A percentile compares a stretch with the other conserved stretches of the same genome.
These are phyloP conservation scores for Trametes punicea DNA, from an alignment of 768 basidiomycete genomes.

Conservation along the genomic window DNA sequence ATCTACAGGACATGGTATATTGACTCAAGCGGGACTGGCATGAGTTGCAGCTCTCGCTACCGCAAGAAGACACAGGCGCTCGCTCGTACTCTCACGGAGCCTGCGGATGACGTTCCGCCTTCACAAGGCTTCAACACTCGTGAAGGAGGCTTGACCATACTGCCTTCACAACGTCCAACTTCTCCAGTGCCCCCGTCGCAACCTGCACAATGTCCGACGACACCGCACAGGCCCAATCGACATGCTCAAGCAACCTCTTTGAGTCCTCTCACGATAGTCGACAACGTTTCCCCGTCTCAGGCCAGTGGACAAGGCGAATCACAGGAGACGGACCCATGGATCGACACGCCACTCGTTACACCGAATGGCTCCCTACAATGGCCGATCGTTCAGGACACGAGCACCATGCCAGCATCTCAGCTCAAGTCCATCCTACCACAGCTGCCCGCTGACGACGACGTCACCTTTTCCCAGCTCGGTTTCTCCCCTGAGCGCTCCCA, in stretches of 20 bases:
- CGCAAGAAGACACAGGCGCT: constrained; percentile 29
- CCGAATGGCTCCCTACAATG: constrained; percentile 54
- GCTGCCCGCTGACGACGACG: constrained; percentile 29
- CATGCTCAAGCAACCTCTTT: not conserved
- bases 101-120: constrained; percentile 24
- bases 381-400: constrained; percentile 31
- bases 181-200: not conserved
- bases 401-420: constrained; percentile 36
- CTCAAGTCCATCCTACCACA: constrained; percentile 30
- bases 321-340: constrained; percentile 43
- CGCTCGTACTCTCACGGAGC: constrained; percentile 36
- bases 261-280: constrained; percentile 1
- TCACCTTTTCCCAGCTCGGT: constrained; percentile 38
- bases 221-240: constrained; percentile 6
- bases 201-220: not conserved
- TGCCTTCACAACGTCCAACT: constrained; percentile 5
- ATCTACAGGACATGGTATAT: constrained; percentile 13
- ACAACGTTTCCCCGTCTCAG: constrained; percentile 1
- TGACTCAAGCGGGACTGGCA: constrained; percentile 14
- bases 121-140: constrained; percentile 14
- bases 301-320: constrained; percentile 28
- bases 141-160: constrained; percentile 1
- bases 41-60: constrained; percentile 4
- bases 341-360: constrained; percentile 52
- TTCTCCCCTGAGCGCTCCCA: constrained; percentile 28